Percentiles rank a stretch among this genome's conserved stretches.
Conservation (phyloP, 179 eudicot species). For the Drosera spatulata region DNA sequence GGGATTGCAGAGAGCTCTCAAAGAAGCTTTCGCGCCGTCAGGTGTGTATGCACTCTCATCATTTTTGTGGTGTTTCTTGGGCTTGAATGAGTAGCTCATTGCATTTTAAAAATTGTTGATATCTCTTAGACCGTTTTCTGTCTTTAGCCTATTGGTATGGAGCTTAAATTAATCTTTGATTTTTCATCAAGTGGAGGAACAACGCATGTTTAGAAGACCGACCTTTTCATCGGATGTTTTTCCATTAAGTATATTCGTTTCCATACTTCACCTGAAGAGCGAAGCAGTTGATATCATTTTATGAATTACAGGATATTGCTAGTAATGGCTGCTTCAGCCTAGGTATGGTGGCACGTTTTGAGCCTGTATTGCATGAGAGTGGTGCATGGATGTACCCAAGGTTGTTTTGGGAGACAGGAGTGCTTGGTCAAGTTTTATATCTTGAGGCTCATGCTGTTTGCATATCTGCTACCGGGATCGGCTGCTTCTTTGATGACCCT, state of each 20-base stretch:
- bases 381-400: slow-evolving; percentile 96
- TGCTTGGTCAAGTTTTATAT: slow-evolving; percentile 86
- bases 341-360: slow-evolving; percentile 83
- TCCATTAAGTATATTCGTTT: too few relatives aligned
- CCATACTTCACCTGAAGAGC: not conserved
- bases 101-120: not conserved
- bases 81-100: not conserved
- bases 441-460: slow-evolving; percentile 91
- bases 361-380: slow-evolving; percentile 49
- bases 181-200: too few relatives aligned
- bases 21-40: slow-evolving; percentile 82
- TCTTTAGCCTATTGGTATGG: too few relatives aligned
- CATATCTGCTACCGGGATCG: slow-evolving; percentile 91
- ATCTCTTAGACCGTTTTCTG: too few relatives aligned
- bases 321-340: slow-evolving; percentile 95
- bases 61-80: not conserved
- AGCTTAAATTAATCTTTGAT: too few relatives aligned
- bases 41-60: slow-evolving; percentile 28
- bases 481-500: slow-evolving; percentile 93
- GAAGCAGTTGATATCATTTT: not conserved
- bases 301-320: slow-evolving; percentile 62
- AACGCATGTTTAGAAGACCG: too few relatives aligned
- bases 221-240: too few relatives aligned
- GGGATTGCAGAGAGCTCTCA: slow-evolving; percentile 47
- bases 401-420: slow-evolving; percentile 89